phyloP scores from a whole-genome alignment of 1,284 basidiomycete species.

The Melampsora americana region DNA sequence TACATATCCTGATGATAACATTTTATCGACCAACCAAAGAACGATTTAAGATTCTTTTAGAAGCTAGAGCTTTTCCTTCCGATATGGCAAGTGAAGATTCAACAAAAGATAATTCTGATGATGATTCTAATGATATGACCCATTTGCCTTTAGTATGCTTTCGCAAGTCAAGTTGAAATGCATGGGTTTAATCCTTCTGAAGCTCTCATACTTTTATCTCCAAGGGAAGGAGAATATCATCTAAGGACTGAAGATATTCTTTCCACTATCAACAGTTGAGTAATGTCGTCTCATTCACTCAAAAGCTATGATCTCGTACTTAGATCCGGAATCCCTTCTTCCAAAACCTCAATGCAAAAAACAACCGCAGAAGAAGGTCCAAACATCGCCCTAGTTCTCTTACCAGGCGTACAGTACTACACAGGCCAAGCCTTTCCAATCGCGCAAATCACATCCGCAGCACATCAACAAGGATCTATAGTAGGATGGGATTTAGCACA shows the following conservation, averaged over 20 bases:
- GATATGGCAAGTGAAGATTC: slow-evolving; percentile 67
- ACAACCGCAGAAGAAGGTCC: slow-evolving; percentile 45
- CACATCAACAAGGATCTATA: slow-evolving; percentile 78
- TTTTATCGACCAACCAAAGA: slow-evolving; percentile 84
- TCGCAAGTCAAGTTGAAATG: slow-evolving; percentile 76
- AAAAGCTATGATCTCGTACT: neutral
- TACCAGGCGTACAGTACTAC: slow-evolving; percentile 92
- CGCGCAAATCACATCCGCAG: slow-evolving; percentile 72
- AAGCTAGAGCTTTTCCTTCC: slow-evolving; percentile 89
- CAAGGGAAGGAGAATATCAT: slow-evolving; percentile 77
- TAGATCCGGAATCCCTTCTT: neutral
- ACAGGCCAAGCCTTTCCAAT: slow-evolving; percentile 95
- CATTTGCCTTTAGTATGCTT: slow-evolving; percentile 70
- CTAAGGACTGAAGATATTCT: slow-evolving; percentile 88
- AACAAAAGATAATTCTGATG: neutral
- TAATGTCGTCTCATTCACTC: slow-evolving; percentile 7
- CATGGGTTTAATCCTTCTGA: slow-evolving; percentile 74
- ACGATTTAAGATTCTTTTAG: slow-evolving; percentile 92
- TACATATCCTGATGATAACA: slow-evolving; percentile 87
- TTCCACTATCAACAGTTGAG: slow-evolving; percentile 63
- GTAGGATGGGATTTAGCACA: slow-evolving; percentile 97
- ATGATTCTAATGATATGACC: slow-evolving; percentile 18
- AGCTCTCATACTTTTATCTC: slow-evolving; percentile 74
- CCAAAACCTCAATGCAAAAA: neutral
- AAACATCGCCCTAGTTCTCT: slow-evolving; percentile 79